Conservation (phyloP, 2,329 filamentous ascomycete species). For the Talaromyces amestolkiae region DNA sequence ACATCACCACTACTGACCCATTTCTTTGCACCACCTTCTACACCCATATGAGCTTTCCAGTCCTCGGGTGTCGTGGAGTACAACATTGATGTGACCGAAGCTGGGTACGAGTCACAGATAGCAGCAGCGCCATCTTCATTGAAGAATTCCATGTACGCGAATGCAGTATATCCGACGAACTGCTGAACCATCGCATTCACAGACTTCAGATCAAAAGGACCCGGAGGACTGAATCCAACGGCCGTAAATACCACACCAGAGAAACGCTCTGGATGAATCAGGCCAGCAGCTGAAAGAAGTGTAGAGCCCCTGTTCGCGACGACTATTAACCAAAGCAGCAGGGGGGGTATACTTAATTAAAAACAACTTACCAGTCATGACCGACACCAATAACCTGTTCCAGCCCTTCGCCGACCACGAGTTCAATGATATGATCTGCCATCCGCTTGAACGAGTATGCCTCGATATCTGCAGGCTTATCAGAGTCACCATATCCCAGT, state of each 20-base stretch:
- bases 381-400: slow-evolving; percentile 25
- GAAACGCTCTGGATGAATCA: slow-evolving; percentile 4
- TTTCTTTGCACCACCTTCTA: slow-evolving; percentile 2
- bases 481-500: slow-evolving; percentile 39
- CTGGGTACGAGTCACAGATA: not conserved
- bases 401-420: slow-evolving; percentile 31
- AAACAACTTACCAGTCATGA: slow-evolving; percentile 23
- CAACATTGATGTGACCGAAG: slow-evolving; percentile 11
- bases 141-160: slow-evolving; percentile 15
- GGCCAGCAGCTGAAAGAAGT: slow-evolving; percentile 7
- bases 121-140: slow-evolving; percentile 9
- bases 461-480: slow-evolving; percentile 29
- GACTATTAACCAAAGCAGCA: not conserved
- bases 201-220: not conserved
- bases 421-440: slow-evolving; percentile 33
- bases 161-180: slow-evolving; percentile 8
- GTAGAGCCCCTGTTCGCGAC: slow-evolving; percentile 1
- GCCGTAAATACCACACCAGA: slow-evolving; percentile 12
- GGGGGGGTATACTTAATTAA: not conserved
- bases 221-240: slow-evolving; percentile 3
- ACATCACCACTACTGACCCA: slow-evolving; percentile 13
- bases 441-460: slow-evolving; percentile 34
- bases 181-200: not conserved
- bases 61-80: slow-evolving; percentile 10
- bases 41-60: slow-evolving; percentile 8